Conservation (phyloP, 2,329 filamentous ascomycete genomes). For the Aureobasidium sp. region DNA sequence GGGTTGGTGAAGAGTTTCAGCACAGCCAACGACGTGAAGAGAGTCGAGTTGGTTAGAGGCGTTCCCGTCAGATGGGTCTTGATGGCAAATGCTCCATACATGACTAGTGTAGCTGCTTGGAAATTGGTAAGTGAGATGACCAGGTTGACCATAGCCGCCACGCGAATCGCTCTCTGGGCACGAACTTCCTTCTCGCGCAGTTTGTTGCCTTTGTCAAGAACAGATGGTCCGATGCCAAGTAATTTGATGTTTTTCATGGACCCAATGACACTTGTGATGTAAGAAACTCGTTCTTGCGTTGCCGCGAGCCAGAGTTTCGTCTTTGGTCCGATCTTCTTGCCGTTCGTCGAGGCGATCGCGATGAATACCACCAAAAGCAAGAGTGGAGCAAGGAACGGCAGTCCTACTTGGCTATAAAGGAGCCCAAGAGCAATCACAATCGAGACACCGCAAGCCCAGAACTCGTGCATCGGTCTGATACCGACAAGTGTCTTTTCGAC, state of each 20-base stretch:
- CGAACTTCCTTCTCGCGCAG: slow-evolving; percentile 22
- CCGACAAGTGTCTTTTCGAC: slow-evolving; percentile 26
- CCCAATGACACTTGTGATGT: slow-evolving; percentile 21
- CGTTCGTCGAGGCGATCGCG: slow-evolving; percentile 17
- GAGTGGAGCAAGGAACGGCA: slow-evolving; percentile 24
- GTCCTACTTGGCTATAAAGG: slow-evolving; percentile 24
- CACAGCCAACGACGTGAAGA: slow-evolving; percentile 26
- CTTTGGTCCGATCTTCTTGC: slow-evolving; percentile 20
- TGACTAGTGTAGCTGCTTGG: slow-evolving; percentile 21
- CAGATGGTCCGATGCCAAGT: slow-evolving; percentile 22
- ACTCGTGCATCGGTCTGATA: slow-evolving; percentile 22
- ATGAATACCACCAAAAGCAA: slow-evolving; percentile 19
- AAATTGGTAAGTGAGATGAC: slow-evolving; percentile 23
- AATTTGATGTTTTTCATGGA: slow-evolving; percentile 26
- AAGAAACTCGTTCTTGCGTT: slow-evolving; percentile 23
- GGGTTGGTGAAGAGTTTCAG: slow-evolving; percentile 25
- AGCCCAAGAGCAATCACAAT: slow-evolving; percentile 23
- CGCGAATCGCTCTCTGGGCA: slow-evolving; percentile 19
- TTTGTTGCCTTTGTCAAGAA: slow-evolving; percentile 20
- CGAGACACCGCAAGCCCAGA: slow-evolving; percentile 23
- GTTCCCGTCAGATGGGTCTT: slow-evolving; percentile 19
- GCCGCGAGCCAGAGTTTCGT: slow-evolving; percentile 21
- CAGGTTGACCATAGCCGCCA: slow-evolving; percentile 18
- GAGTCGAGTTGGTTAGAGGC: slow-evolving; percentile 20
- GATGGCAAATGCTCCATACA: slow-evolving; percentile 23